These are phyloP conservation scores for Cyberlindnera mrakii DNA, from an alignment of 805 yeast genomes.

Conservation along the genomic window DNA sequence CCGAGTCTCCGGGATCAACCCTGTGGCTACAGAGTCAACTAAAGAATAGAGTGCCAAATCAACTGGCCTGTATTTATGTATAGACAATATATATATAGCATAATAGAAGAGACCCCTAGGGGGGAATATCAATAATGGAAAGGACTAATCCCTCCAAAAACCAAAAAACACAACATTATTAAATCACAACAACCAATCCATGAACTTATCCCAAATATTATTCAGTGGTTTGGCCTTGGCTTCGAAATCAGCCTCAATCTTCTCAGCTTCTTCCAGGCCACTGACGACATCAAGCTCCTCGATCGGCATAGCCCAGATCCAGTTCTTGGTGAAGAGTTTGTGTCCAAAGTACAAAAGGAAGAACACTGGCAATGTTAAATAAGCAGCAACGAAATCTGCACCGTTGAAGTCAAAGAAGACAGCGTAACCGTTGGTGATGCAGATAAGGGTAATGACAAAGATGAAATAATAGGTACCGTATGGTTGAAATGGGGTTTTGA, in stretches of 20 bases:
- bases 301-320: slow-evolving; percentile 42
- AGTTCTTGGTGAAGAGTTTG: slow-evolving; percentile 39
- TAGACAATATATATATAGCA: no score
- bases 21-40: no score
- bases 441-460: slow-evolving; percentile 41
- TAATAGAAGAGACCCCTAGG: no score
- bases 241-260: slow-evolving; percentile 17
- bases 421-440: slow-evolving; percentile 69
- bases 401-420: slow-evolving; percentile 41
- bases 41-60: no score
- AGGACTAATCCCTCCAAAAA: background rate
- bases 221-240: slow-evolving; percentile 7
- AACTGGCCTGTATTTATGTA: no score
- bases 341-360: slow-evolving; percentile 52
- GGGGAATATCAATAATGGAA: background rate
- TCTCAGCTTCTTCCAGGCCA: slow-evolving; percentile 57
- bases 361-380: slow-evolving; percentile 58
- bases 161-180: background rate
- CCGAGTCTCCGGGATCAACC: no score
- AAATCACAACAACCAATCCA: slow-evolving; percentile 19
- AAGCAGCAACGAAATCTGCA: slow-evolving; percentile 64
- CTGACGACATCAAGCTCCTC: slow-evolving; percentile 55
- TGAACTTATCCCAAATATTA: slow-evolving; percentile 11
- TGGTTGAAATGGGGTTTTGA: slow-evolving; percentile 50
- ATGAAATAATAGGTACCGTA: slow-evolving; percentile 51